Base-by-base conservation (phyloP, 2,329 filamentous ascomycete genomes). In the Ophiocordyceps polyrhachis-furcata region DNA sequence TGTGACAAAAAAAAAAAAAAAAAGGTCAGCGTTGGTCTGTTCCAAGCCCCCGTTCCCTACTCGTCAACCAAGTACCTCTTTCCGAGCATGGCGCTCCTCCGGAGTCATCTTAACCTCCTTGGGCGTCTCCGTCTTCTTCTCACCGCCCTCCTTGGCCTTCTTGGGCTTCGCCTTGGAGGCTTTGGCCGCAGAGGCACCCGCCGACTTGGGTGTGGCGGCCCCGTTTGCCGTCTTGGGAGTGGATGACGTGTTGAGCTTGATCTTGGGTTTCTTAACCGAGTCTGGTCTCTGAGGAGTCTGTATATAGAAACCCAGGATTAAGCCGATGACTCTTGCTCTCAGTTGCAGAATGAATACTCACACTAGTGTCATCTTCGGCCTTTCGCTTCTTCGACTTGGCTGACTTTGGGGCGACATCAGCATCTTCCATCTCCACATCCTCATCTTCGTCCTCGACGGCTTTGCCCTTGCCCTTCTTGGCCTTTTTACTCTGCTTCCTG, bases 371-470 rank as follows among this genome's bases (percentile, higher is more conserved):
- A 46, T 93, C 86, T 14, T 77, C 83, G 52, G 87, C 87, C 76
- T 94, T 93, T 55, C 87, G 81, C 73, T 94, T 94, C 74, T 67
- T 68, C 7, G 62, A 55, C 51, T 64, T 64, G 56, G 85, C 41
- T 28, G 46, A 81, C 74, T 93, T 93, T 54, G 61, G 57, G 31
- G 67, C 68, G 23, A 74, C 72, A 23, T 80, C 76, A 31, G 60
- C 66, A 50, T 82, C 77, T 40, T 67, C 69, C 69, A 81, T 79
- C 4, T 79, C 76, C 11, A 70, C 55, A 49, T 79, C 74, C 23
- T 73, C 73, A 38, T 73, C 70, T 32, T 72, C 70, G 9, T 70
- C 73, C 1, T 70, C 73, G 42, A 69, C 69, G 9, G 66, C 70
- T 47, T 73, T 72, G 12, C 61, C 66, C 52, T 71, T 67, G 43